Percentiles rank a stretch among this genome's conserved stretches.
Conservation (phyloP, 305 asterid species). For the Coffea humblotiana region DNA sequence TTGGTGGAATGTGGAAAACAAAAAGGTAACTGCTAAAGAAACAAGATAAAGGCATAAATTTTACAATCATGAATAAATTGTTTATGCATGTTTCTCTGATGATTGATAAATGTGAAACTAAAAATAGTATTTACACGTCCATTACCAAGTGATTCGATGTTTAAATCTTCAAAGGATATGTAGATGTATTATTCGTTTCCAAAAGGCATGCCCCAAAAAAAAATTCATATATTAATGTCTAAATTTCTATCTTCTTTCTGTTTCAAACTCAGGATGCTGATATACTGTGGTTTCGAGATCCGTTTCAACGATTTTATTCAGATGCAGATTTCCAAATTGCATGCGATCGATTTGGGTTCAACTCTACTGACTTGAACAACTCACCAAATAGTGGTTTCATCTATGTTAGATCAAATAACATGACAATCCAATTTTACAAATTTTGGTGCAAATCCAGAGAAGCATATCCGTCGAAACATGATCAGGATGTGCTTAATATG, state of each 20-base stretch:
- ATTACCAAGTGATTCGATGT: no score
- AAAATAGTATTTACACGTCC: no score
- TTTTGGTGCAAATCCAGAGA: neutral
- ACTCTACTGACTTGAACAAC: neutral
- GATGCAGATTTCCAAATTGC: neutral
- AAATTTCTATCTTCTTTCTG: neutral
- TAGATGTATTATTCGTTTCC: no score
- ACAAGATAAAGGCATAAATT: no score
- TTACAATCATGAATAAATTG: no score
- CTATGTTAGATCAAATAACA: neutral
- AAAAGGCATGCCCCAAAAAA: no score
- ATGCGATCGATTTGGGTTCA: neutral
- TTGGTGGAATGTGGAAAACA: no score
- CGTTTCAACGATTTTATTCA: neutral
- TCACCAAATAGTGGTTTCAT: neutral
- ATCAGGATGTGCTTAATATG: neutral
- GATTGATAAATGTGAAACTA: no score
- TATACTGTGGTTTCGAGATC: neutral
- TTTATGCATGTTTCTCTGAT: no score
- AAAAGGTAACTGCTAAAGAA: no score
- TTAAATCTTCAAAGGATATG: no score
- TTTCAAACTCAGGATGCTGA: neutral
- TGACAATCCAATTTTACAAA: neutral
- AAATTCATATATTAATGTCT: no score
- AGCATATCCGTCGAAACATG: neutral